Evolutionary conservation across 179 eudicot genomes (phyloP).

Genomic region (Silene noctiflora): DNA sequence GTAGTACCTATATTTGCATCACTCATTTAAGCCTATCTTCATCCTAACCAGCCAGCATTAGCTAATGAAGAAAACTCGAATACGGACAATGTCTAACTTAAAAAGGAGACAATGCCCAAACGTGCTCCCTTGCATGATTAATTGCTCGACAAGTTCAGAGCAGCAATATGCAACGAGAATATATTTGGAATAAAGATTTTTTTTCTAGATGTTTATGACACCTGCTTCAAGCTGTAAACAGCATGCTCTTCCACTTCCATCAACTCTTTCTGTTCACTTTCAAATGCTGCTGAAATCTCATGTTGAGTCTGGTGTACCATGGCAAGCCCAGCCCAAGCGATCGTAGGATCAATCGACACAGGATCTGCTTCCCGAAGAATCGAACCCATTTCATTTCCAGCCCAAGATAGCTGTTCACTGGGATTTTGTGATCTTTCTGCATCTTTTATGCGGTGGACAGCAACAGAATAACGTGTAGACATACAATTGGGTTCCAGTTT

Average conservation of each 20-base stretch:
- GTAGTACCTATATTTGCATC: no score
- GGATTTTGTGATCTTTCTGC: conserved; percentile 92
- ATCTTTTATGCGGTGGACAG: conserved; percentile 81
- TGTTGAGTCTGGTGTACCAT: conserved; percentile 91
- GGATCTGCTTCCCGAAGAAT: conserved; percentile 87
- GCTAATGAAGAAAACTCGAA: no score
- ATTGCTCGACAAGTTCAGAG: background rate
- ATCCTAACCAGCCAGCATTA: no score
- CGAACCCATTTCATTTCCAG: conserved; percentile 98
- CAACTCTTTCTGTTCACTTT: conserved; percentile 61
- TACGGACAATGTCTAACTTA: no score
- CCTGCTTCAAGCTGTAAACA: conserved; percentile 75
- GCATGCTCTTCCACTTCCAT: conserved; percentile 75
- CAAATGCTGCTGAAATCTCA: conserved; percentile 86
- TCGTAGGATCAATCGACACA: conserved; percentile 53
- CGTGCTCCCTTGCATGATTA: background rate
- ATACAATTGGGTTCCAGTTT: conserved; percentile 93
- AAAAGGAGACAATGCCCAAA: background rate
- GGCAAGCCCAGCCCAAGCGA: conserved; percentile 97
- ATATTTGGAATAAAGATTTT: background rate
- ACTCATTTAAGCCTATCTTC: no score
- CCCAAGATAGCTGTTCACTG: conserved; percentile 81
- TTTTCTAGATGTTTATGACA: conserved; percentile 15
- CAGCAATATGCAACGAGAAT: background rate
- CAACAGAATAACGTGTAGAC: conserved; percentile 84